phyloP scores from a whole-genome alignment of 148 eudicot genomes.

The Talinum fruticosum region DNA sequence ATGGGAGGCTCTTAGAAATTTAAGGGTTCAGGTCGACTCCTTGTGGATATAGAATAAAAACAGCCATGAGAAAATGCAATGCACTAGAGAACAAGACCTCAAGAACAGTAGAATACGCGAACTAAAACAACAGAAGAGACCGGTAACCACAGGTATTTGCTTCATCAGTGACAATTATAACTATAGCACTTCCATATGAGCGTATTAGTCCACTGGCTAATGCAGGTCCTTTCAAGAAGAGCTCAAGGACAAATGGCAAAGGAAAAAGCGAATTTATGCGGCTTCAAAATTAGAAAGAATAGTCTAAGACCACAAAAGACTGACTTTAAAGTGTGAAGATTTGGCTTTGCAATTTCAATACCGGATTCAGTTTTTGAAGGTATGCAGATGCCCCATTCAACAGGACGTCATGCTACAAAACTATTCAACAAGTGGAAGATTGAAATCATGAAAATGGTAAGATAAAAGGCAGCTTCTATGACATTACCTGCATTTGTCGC shows the following conservation, averaged over 20 bases:
- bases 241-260: neutral
- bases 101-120: neutral
- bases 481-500: conserved; percentile 93
- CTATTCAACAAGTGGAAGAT: neutral
- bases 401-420: neutral
- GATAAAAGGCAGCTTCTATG: neutral
- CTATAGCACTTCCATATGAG: neutral
- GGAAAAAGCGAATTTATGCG: neutral
- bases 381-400: neutral
- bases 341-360: neutral
- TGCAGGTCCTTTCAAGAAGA: neutral
- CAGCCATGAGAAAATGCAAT: neutral
- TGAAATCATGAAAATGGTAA: neutral
- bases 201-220: neutral
- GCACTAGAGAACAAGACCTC: neutral
- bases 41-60: too few relatives aligned
- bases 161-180: neutral
- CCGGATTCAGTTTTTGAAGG: neutral
- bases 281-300: neutral
- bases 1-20: neutral
- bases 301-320: neutral
- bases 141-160: neutral
- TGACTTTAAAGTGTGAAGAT: neutral
- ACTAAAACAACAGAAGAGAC: neutral
- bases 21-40: too few relatives aligned